Evolutionary conservation across 2,329 filamentous ascomycete genomes (phyloP).

Genomic region (Aspergillus pseudoglaucus): DNA sequence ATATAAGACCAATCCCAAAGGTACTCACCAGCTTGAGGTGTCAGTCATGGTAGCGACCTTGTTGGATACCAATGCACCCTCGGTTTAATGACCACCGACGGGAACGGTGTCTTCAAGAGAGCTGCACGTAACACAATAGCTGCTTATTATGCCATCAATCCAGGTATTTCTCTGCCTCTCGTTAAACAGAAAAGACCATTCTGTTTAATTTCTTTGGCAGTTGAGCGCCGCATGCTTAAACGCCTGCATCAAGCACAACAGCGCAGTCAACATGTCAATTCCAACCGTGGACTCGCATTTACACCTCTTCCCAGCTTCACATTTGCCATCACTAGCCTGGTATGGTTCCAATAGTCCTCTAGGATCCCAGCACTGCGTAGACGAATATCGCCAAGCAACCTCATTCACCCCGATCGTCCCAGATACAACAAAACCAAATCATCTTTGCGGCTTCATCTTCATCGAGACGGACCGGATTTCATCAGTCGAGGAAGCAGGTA

Average conservation of each 20-base stretch:
- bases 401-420: constrained; percentile 24
- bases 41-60: not conserved
- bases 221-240: not conserved
- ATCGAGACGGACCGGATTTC: constrained; percentile 73
- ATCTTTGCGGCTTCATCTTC: constrained; percentile 68
- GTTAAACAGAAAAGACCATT: no score
- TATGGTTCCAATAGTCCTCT: constrained; percentile 54
- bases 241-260: not conserved
- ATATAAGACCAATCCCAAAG: not conserved
- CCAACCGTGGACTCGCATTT: constrained; percentile 83
- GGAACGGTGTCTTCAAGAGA: not conserved
- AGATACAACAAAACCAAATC: constrained; percentile 21
- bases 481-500: constrained; percentile 44
- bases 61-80: not conserved
- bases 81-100: not conserved
- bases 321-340: constrained; percentile 65
- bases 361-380: constrained; percentile 56
- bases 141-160: no score
- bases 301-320: constrained; percentile 71
- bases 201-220: no score
- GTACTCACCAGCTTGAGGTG: not conserved
- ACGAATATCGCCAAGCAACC: constrained; percentile 53
- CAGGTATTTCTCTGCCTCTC: no score
- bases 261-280: constrained; percentile 16
- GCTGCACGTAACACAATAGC: no score